phyloP scores from a whole-genome alignment of 768 basidiomycete genomes.

The Imleria badia region DNA sequence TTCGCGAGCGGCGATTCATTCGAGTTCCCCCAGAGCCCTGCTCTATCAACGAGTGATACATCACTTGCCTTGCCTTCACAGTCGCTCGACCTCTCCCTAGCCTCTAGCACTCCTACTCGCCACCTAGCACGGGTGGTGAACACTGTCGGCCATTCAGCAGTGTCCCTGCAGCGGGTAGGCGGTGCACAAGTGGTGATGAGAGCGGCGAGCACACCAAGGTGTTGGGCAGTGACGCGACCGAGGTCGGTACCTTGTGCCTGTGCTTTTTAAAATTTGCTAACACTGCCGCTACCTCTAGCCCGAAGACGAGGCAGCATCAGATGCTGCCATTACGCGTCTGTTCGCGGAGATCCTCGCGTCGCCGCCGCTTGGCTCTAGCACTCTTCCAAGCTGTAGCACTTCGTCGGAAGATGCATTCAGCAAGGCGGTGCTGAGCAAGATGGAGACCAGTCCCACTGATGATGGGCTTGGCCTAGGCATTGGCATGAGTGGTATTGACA shows the following conservation, averaged over 20 bases:
- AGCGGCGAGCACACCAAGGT: slow-evolving; percentile 18
- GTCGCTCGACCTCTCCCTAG: slow-evolving; percentile 35
- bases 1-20: slow-evolving; percentile 25
- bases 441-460: slow-evolving; percentile 4
- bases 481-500: slow-evolving; percentile 16
- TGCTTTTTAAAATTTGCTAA: slow-evolving; percentile 23
- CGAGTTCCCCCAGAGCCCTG: slow-evolving; percentile 39
- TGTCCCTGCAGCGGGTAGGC: slow-evolving; percentile 96
- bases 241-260: slow-evolving; percentile 31
- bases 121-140: slow-evolving; percentile 98
- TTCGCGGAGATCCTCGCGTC: slow-evolving; percentile 37
- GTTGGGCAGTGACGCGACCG: slow-evolving; percentile 28
- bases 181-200: slow-evolving; percentile 32
- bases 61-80: slow-evolving; percentile 22
- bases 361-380: slow-evolving; percentile 31
- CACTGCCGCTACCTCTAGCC: slow-evolving; percentile 18
- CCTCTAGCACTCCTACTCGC: slow-evolving; percentile 71
- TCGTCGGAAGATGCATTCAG: slow-evolving; percentile 31
- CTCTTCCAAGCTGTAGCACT: slow-evolving; percentile 33
- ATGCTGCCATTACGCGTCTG: slow-evolving; percentile 32
- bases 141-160: slow-evolving; percentile 52
- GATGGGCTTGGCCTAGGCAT: slow-evolving; percentile 19
- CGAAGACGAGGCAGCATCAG: slow-evolving; percentile 56
- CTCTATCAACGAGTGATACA: slow-evolving; percentile 35
- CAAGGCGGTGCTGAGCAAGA: slow-evolving; percentile 27